phyloP scores from a whole-genome alignment of 352 stramenopile species.

The Phytophthora meadii region DNA sequence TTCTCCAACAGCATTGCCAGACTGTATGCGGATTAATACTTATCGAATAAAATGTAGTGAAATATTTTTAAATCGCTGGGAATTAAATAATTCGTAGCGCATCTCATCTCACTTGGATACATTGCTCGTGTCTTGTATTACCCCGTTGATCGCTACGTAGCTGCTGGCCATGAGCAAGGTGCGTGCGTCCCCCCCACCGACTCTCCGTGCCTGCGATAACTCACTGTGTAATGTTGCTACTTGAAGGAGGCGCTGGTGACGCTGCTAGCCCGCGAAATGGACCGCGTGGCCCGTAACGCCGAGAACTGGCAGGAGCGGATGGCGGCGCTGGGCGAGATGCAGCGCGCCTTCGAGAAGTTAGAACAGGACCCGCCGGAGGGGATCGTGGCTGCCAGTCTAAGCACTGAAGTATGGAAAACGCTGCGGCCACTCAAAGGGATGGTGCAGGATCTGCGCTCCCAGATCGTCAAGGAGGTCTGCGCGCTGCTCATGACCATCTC shows the following conservation, averaged over 20 bases:
- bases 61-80: not conserved
- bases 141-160: not conserved
- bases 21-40: too few relatives aligned
- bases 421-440: constrained; percentile 78
- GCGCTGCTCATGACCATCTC: constrained; percentile 65
- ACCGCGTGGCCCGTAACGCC: constrained; percentile 73
- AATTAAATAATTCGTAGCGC: too few relatives aligned
- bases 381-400: constrained; percentile 42
- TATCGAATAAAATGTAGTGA: not conserved
- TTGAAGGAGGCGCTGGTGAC: constrained; percentile 44
- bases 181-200: not conserved
- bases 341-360: constrained; percentile 69
- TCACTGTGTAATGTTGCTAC: constrained; percentile 2
- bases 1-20: too few relatives aligned
- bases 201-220: not conserved
- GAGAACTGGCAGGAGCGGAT: constrained; percentile 89
- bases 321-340: constrained; percentile 67
- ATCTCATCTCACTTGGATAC: not conserved
- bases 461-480: constrained; percentile 90
- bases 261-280: constrained; percentile 69
- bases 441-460: constrained; percentile 82
- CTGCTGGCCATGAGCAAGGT: constrained; percentile 13
- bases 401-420: constrained; percentile 70
- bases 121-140: constrained; percentile 1
- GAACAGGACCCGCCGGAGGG: constrained; percentile 41